Percentiles rank a stretch among this genome's conserved stretches.
Conservation (phyloP, 306 rosid genomes). For the Dalbergia oliveri region DNA sequence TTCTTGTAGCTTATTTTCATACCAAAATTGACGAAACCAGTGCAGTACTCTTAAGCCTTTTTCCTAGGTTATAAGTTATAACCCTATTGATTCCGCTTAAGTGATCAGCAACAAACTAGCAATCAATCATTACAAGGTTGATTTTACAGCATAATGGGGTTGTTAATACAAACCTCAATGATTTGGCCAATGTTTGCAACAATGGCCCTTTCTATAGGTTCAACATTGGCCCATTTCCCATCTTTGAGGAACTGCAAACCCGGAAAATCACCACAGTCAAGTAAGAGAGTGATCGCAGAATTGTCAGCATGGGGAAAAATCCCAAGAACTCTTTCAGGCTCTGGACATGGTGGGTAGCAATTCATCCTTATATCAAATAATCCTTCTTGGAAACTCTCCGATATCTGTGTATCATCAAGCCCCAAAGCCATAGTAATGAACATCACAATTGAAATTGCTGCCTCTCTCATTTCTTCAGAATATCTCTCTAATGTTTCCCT, state of each 20-base stretch:
- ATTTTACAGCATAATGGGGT: slow-evolving; percentile 1
- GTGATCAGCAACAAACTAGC: background rate
- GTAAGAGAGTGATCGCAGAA: slow-evolving; percentile 59
- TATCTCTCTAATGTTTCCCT: slow-evolving; percentile 58
- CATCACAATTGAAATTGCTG: slow-evolving; percentile 48
- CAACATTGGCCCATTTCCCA: slow-evolving; percentile 55
- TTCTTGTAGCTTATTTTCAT: no score
- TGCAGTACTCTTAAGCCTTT: no score
- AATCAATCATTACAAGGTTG: slow-evolving; percentile 4
- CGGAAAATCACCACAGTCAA: slow-evolving; percentile 51
- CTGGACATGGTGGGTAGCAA: slow-evolving; percentile 62
- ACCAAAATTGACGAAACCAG: background rate
- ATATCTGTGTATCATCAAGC: slow-evolving; percentile 44
- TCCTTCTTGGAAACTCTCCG: slow-evolving; percentile 39
- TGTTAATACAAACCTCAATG: slow-evolving; percentile 51
- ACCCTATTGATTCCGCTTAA: background rate
- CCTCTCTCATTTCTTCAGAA: slow-evolving; percentile 53
- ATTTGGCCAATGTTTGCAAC: slow-evolving; percentile 60
- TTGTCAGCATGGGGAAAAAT: slow-evolving; percentile 58
- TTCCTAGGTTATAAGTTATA: background rate
- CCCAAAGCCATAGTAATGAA: slow-evolving; percentile 57
- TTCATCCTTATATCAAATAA: background rate
- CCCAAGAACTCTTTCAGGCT: slow-evolving; percentile 62
- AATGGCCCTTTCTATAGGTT: slow-evolving; percentile 56
- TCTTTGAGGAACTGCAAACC: slow-evolving; percentile 61